Evolutionary conservation across 176 grass and related monocot species (phyloP).

Genomic region (Aegilops sharonensis): DNA sequence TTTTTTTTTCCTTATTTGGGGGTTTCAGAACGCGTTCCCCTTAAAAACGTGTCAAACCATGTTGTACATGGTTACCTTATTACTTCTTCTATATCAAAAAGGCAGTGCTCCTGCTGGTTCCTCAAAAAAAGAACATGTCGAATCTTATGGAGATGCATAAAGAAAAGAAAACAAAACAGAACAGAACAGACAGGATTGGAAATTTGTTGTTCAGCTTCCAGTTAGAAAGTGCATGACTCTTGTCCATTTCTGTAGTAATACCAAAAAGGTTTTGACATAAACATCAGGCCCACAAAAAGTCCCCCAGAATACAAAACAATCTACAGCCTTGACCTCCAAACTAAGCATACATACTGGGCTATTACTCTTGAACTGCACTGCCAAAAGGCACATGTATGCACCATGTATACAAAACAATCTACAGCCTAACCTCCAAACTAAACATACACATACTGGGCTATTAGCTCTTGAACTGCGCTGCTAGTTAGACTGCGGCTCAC

Average conservation of each 20-base stretch:
- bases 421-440: not conserved
- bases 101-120: too few species aligned
- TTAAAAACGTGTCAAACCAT: too few species aligned
- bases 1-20: too few species aligned
- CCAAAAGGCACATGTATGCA: not conserved
- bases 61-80: too few species aligned
- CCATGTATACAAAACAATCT: not conserved
- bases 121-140: not conserved
- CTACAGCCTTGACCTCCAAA: not conserved
- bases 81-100: too few species aligned
- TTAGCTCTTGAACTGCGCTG: not conserved
- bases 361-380: not conserved
- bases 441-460: not conserved
- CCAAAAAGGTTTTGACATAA: not conserved
- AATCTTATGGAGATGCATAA: slow-evolving; percentile 2
- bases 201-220: slow-evolving; percentile 3
- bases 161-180: not conserved
- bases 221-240: slow-evolving; percentile 7
- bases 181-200: not conserved
- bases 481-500: too few species aligned
- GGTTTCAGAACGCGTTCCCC: too few species aligned
- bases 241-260: slow-evolving; percentile 8
- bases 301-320: not conserved
- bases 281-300: not conserved
- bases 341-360: not conserved